phyloP scores from a whole-genome alignment of 1,284 basidiomycete species.

The Ceratobasidium sp. region DNA sequence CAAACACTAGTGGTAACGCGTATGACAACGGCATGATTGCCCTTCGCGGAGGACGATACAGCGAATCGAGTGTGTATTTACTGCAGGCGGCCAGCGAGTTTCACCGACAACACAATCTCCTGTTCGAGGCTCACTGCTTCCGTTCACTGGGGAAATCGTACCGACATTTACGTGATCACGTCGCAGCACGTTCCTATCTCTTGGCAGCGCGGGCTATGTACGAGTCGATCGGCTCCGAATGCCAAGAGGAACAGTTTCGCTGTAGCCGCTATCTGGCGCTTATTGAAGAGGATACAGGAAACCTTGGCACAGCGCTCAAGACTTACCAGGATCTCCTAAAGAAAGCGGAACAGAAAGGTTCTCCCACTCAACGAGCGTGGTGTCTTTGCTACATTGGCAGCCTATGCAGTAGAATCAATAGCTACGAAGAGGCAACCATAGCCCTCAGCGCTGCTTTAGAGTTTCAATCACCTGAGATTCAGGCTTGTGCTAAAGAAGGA shows the following conservation, averaged over 20 bases:
- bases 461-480: background rate
- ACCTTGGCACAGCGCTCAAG: background rate
- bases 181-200: background rate
- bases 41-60: background rate
- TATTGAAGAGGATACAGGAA: background rate
- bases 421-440: background rate
- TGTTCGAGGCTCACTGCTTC: background rate
- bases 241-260: background rate
- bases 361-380: background rate
- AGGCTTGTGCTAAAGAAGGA: background rate
- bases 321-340: background rate
- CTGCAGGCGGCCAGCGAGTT: background rate
- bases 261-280: background rate
- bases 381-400: background rate
- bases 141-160: background rate
- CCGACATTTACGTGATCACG: background rate
- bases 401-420: background rate
- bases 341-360: background rate
- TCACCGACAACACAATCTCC: background rate
- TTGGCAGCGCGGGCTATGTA: background rate
- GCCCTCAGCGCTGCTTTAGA: background rate
- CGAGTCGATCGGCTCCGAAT: background rate
- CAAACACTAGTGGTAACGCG: too few relatives aligned
- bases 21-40: too few relatives aligned
- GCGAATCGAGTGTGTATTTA: background rate